These are phyloP conservation scores for Dryadomyces sulphureus DNA, from an alignment of 2,329 filamentous ascomycete species.

Conservation along the genomic window DNA sequence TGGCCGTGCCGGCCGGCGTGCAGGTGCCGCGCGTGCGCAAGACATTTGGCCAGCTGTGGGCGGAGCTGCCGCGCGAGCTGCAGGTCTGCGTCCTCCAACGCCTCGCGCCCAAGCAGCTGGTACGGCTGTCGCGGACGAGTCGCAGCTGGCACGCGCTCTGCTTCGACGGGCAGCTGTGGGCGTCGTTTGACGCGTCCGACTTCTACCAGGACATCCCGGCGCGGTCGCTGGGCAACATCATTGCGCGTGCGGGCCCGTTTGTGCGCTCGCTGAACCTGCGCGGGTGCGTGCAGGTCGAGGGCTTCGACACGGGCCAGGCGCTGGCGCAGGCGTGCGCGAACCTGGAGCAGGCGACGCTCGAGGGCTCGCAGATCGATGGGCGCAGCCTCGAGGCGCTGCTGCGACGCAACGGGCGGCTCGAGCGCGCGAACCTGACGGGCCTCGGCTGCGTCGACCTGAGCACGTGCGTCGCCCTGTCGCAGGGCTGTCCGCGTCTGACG, in stretches of 20 bases:
- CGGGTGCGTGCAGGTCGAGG: conserved; percentile 78
- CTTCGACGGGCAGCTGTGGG: conserved; percentile 93
- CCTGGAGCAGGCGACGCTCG: conserved; percentile 71
- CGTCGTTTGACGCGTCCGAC: conserved; percentile 64
- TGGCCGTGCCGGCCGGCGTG: conserved; percentile 50
- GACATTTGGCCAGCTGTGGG: conserved; percentile 55
- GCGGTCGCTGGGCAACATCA: conserved; percentile 70
- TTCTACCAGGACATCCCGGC: conserved; percentile 83
- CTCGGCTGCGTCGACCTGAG: conserved; percentile 66
- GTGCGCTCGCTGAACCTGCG: conserved; percentile 80
- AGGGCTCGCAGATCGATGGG: conserved; percentile 71
- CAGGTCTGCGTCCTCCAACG: conserved; percentile 64
- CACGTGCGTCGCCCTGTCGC: conserved; percentile 73
- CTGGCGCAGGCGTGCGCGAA: conserved; percentile 78
- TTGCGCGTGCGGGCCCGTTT: conserved; percentile 74
- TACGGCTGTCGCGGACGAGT: conserved; percentile 63
- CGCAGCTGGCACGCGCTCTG: conserved; percentile 69
- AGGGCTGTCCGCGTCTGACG: conserved; percentile 69
- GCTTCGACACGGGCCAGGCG: conserved; percentile 62
- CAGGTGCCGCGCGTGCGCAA: conserved; percentile 22
- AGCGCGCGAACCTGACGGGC: conserved; percentile 77
- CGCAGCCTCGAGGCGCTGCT: conserved; percentile 65
- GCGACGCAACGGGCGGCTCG: conserved; percentile 56
- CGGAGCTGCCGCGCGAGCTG: conserved; percentile 66
- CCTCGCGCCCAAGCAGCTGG: conserved; percentile 65